Evolutionary conservation across 2,329 filamentous ascomycete genomes (phyloP).

Genomic region (Hypomyces perniciosus): DNA sequence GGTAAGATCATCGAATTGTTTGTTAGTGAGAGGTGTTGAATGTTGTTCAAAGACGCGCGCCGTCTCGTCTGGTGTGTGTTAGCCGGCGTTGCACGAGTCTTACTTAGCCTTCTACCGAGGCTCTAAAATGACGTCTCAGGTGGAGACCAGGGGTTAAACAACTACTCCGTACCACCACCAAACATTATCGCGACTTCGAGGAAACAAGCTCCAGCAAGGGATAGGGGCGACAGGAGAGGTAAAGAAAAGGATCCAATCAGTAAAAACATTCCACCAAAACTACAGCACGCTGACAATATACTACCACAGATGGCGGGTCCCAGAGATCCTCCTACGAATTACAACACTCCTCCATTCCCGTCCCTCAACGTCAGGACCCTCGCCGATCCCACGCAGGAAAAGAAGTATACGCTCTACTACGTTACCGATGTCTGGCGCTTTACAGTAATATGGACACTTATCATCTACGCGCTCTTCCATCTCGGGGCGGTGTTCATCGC

Average conservation of each 20-base stretch:
- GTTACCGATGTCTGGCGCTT: conserved; percentile 78
- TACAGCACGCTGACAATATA: background rate
- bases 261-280: background rate
- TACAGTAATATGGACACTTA: conserved; percentile 78
- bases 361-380: conserved; percentile 70
- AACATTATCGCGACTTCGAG: background rate
- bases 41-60: conserved; percentile 1
- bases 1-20: background rate
- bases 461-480: conserved; percentile 72
- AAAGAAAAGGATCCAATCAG: background rate
- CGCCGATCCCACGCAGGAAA: conserved; percentile 35
- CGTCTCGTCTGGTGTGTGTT: background rate
- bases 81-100: conserved; percentile 4
- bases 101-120: conserved; percentile 21
- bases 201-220: background rate
- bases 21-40: background rate
- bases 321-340: conserved; percentile 39
- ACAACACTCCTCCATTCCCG: conserved; percentile 68
- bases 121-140: conserved; percentile 14
- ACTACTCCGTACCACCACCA: conserved; percentile 1
- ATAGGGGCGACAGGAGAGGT: background rate
- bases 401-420: conserved; percentile 59
- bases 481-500: conserved; percentile 66
- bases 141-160: background rate
- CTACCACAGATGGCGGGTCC: conserved; percentile 20